A percentile compares a stretch with the other conserved stretches of the same genome.
Evolutionary conservation across 768 basidiomycete species (phyloP).

Genomic region (Nidularia pulvinata): DNA sequence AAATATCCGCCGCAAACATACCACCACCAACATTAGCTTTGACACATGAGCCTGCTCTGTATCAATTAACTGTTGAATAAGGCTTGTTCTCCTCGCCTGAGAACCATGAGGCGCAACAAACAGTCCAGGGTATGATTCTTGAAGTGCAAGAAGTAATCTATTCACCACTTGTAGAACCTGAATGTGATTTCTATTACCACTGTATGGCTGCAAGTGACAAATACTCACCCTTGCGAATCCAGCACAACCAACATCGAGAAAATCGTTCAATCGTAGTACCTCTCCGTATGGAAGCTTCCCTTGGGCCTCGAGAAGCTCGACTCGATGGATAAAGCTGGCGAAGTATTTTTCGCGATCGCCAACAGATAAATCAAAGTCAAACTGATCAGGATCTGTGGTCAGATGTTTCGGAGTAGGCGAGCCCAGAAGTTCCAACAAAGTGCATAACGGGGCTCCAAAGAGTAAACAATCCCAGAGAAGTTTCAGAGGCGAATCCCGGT

Average conservation of each 20-base stretch:
- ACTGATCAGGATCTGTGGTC: slow-evolving; percentile 18
- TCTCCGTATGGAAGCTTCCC: slow-evolving; percentile 32
- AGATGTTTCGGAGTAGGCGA: slow-evolving; percentile 28
- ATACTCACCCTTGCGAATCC: slow-evolving; percentile 30
- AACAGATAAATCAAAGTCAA: slow-evolving; percentile 24
- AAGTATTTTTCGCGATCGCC: slow-evolving; percentile 26
- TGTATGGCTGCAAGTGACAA: background rate
- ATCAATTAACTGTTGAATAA: slow-evolving; percentile 27
- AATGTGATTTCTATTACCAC: background rate
- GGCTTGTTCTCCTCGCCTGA: slow-evolving; percentile 13
- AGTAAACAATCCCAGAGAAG: slow-evolving; percentile 34
- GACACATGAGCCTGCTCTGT: slow-evolving; percentile 26
- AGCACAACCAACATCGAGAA: slow-evolving; percentile 22
- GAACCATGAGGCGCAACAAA: slow-evolving; percentile 25
- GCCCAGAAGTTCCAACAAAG: slow-evolving; percentile 33
- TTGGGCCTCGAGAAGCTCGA: slow-evolving; percentile 29
- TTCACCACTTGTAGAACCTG: slow-evolving; percentile 33
- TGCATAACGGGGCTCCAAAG: slow-evolving; percentile 30
- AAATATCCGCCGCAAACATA: slow-evolving; percentile 9
- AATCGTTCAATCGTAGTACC: slow-evolving; percentile 33
- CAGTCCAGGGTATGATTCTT: slow-evolving; percentile 32
- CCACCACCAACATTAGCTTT: slow-evolving; percentile 21
- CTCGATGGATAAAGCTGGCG: slow-evolving; percentile 28
- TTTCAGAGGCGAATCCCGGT: slow-evolving; percentile 20
- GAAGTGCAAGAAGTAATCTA: slow-evolving; percentile 27